A percentile compares a stretch with the other conserved stretches of the same genome.
Conservation (phyloP, 306 rosid genomes). For the Quillaja saponaria region DNA sequence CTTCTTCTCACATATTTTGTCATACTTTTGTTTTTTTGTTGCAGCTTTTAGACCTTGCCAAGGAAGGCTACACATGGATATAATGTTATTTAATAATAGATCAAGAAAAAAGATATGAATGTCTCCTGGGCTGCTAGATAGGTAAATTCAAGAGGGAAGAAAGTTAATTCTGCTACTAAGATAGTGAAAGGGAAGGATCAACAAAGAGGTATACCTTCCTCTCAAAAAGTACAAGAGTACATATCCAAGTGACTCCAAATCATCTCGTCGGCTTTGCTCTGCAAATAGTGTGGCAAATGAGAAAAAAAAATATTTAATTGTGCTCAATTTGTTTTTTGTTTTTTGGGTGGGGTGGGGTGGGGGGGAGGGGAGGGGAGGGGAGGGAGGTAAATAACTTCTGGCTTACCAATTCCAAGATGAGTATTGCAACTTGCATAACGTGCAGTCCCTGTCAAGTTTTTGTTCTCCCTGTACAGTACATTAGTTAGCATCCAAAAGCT, state of each 20-base stretch:
- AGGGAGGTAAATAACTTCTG: slow-evolving; percentile 17
- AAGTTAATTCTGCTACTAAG: no score
- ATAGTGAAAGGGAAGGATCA: slow-evolving; percentile 19
- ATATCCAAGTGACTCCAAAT: slow-evolving; percentile 95
- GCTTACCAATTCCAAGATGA: slow-evolving; percentile 96
- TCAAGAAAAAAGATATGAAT: neutral
- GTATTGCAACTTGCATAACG: slow-evolving; percentile 99
- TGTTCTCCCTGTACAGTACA: slow-evolving; percentile 63
- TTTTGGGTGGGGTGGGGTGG: neutral
- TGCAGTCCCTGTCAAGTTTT: slow-evolving; percentile 91
- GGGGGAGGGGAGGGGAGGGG: no score
- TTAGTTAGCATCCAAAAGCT: slow-evolving; percentile 23
- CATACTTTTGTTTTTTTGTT: slow-evolving; percentile 95
- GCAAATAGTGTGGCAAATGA: slow-evolving; percentile 32
- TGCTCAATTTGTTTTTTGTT: neutral
- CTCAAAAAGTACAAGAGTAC: slow-evolving; percentile 92
- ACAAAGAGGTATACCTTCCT: slow-evolving; percentile 67
- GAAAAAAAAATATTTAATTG: neutral
- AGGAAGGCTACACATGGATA: slow-evolving; percentile 73
- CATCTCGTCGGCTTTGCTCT: slow-evolving; percentile 99
- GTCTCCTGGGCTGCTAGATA: no score
- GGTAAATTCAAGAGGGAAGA: no score
- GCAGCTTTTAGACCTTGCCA: slow-evolving; percentile 99
- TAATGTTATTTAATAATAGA: slow-evolving; percentile 11
- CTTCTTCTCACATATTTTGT: slow-evolving; percentile 95